Percentiles rank a stretch among this genome's conserved stretches.
Evolutionary conservation across 2,329 filamentous ascomycete species (phyloP).

Genomic region (Zelopaecilomyces penicillatus): DNA sequence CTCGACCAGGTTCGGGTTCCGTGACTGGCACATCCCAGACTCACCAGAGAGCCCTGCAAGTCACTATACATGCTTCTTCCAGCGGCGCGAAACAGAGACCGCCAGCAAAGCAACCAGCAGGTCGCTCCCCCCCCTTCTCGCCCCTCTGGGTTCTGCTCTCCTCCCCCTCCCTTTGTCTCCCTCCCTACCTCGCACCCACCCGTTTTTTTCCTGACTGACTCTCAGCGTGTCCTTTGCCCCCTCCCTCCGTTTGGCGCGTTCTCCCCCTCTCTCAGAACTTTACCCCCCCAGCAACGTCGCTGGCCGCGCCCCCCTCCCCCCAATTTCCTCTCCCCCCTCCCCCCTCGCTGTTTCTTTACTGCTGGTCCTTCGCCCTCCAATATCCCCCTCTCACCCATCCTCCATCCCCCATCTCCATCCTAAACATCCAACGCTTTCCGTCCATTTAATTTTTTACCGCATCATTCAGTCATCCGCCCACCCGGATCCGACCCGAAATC

Average conservation of each 20-base stretch:
- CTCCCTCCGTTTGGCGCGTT: not conserved
- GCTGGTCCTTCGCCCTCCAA: slow-evolving; percentile 12
- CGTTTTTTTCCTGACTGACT: too few species aligned
- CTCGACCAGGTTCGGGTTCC: not conserved
- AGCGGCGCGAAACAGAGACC: too few species aligned
- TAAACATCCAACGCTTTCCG: slow-evolving; percentile 14
- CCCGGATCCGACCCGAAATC: slow-evolving; percentile 12
- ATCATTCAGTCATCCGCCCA: slow-evolving; percentile 18
- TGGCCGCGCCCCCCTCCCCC: slow-evolving; percentile 9
- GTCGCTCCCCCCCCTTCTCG: too few species aligned
- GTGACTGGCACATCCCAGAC: slow-evolving; percentile 1
- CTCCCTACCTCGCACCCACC: too few species aligned
- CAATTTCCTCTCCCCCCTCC: slow-evolving; percentile 22
- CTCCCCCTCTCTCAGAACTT: slow-evolving; percentile 2
- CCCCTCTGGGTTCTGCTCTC: too few species aligned
- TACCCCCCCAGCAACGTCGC: slow-evolving; percentile 8
- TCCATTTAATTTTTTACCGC: slow-evolving; percentile 14
- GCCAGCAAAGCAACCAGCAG: not conserved
- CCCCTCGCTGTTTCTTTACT: slow-evolving; percentile 13
- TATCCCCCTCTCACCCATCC: slow-evolving; percentile 12
- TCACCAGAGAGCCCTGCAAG: slow-evolving; percentile 5
- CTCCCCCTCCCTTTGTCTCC: slow-evolving; percentile 1
- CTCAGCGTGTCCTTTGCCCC: not conserved
- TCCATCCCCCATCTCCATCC: slow-evolving; percentile 10
- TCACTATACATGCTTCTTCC: slow-evolving; percentile 6